Conservation (phyloP, 2,329 filamentous ascomycete genomes). For the Zymoseptoria pseudotritici region DNA sequence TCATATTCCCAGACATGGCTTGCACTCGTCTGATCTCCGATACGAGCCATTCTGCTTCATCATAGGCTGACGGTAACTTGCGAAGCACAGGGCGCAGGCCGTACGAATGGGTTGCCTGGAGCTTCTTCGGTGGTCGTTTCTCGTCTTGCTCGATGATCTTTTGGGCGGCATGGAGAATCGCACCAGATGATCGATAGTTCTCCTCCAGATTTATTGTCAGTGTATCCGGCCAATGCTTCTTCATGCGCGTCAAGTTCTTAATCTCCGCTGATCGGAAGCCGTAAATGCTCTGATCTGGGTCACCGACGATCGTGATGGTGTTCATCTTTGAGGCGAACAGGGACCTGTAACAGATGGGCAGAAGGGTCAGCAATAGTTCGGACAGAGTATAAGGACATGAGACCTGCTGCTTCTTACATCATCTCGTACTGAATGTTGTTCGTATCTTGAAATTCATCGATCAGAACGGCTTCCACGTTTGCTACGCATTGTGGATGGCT, state of each 20-base stretch:
- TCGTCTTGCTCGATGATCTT: conserved; percentile 87
- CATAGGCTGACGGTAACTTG: conserved; percentile 58
- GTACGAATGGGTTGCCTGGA: conserved; percentile 71
- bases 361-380: no score
- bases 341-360: conserved; percentile 32
- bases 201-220: conserved; percentile 80
- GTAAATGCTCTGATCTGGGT: conserved; percentile 97
- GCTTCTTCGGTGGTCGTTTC: conserved; percentile 67
- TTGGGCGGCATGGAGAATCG: conserved; percentile 72
- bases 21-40: conserved; percentile 67
- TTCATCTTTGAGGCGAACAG: conserved; percentile 66
- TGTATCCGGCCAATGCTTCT: conserved; percentile 67
- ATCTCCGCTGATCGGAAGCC: conserved; percentile 91
- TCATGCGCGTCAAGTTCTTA: conserved; percentile 74
- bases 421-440: conserved; percentile 92
- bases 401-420: no score
- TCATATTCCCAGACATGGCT: conserved; percentile 63
- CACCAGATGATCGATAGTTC: conserved; percentile 87
- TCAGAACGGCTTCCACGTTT: conserved; percentile 83
- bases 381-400: no score
- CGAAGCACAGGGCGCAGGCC: conserved; percentile 77
- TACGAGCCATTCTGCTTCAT: conserved; percentile 84
- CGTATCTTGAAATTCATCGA: conserved; percentile 97
- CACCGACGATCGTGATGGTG: conserved; percentile 88
- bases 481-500: conserved; percentile 71